A percentile compares a stretch with the other conserved stretches of the same genome.
Evolutionary conservation across 1,284 basidiomycete genomes (phyloP).

Genomic region (Ganoderma resinaceum): DNA sequence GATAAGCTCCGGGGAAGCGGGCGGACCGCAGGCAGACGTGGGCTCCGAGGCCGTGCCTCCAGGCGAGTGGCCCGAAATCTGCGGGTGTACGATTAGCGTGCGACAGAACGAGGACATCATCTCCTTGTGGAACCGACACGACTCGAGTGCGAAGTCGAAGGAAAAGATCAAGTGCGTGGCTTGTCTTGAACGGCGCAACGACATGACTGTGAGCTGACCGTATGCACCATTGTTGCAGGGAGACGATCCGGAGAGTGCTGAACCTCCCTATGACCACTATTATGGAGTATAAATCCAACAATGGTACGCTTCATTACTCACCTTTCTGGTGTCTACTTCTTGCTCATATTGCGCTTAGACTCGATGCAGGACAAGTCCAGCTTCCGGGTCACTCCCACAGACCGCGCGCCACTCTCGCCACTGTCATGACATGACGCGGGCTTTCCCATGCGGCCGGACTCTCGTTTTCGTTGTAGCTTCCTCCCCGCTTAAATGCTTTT

Average conservation of each 20-base stretch:
- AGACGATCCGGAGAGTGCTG: conserved; percentile 71
- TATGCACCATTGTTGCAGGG: conserved; percentile 50
- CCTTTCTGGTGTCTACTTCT: background rate
- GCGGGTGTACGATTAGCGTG: conserved; percentile 86
- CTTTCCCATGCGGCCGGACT: background rate
- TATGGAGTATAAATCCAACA: conserved; percentile 89
- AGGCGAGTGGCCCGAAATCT: conserved; percentile 75
- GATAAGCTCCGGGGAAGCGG: conserved; percentile 39
- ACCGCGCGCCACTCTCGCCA: conserved; percentile 56
- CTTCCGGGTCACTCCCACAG: conserved; percentile 64
- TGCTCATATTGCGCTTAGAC: conserved; percentile 50
- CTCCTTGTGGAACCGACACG: conserved; percentile 80
- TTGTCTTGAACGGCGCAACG: background rate
- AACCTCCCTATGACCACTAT: conserved; percentile 73
- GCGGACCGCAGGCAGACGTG: conserved; percentile 23
- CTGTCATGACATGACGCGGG: conserved; percentile 41
- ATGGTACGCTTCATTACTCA: conserved; percentile 54
- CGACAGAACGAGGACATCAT: conserved; percentile 85
- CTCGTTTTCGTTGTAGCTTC: background rate
- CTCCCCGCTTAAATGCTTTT: background rate
- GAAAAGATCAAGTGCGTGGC: conserved; percentile 75
- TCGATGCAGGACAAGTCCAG: conserved; percentile 86
- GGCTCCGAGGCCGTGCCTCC: conserved; percentile 22
- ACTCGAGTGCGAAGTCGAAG: conserved; percentile 68
- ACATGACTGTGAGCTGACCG: background rate